Percentiles rank a stretch among this genome's conserved stretches.
Conservation (phyloP, 2,329 filamentous ascomycete species). For the Pseudogymnoascus pannorum region DNA sequence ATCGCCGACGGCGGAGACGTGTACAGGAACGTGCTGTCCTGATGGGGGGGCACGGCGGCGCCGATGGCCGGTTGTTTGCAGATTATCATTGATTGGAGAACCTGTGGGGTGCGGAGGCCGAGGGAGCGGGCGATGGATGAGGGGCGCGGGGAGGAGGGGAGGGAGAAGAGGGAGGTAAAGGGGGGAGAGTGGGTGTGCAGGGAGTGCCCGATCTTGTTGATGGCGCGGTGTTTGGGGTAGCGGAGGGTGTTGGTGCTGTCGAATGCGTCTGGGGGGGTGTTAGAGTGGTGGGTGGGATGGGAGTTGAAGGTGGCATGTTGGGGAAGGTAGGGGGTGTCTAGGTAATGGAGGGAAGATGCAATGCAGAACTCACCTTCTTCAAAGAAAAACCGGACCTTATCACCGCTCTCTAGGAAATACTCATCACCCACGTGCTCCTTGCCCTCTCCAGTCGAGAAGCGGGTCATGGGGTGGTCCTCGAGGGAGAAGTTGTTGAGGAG, state of each 20-base stretch:
- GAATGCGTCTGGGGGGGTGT: slow-evolving; percentile 62
- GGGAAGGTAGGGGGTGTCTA: background rate
- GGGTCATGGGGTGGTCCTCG: slow-evolving; percentile 82
- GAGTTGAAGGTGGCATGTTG: background rate
- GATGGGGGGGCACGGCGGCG: slow-evolving; percentile 81
- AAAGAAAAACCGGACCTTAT: slow-evolving; percentile 96
- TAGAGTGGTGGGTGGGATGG: background rate
- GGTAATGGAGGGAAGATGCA: background rate
- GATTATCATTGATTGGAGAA: slow-evolving; percentile 93
- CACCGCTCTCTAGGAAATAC: slow-evolving; percentile 85
- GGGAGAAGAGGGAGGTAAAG: slow-evolving; percentile 49
- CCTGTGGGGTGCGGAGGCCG: slow-evolving; percentile 42
- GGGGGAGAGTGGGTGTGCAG: slow-evolving; percentile 63
- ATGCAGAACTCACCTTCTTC: slow-evolving; percentile 53
- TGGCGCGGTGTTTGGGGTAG: slow-evolving; percentile 74
- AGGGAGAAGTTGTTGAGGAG: slow-evolving; percentile 72
- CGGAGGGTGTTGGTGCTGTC: slow-evolving; percentile 53
- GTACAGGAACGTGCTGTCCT: slow-evolving; percentile 89
- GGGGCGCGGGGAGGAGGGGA: slow-evolving; percentile 32
- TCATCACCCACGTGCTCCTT: slow-evolving; percentile 80
- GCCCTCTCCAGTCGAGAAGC: slow-evolving; percentile 79
- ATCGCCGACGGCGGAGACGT: slow-evolving; percentile 83
- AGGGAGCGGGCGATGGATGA: slow-evolving; percentile 40
- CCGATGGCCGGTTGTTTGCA: slow-evolving; percentile 98
- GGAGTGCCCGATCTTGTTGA: slow-evolving; percentile 84